Percentiles rank a stretch among this genome's conserved stretches.
Evolutionary conservation across 1,284 basidiomycete species (phyloP).

Genomic region (Cutaneotrichosporon sp.): DNA sequence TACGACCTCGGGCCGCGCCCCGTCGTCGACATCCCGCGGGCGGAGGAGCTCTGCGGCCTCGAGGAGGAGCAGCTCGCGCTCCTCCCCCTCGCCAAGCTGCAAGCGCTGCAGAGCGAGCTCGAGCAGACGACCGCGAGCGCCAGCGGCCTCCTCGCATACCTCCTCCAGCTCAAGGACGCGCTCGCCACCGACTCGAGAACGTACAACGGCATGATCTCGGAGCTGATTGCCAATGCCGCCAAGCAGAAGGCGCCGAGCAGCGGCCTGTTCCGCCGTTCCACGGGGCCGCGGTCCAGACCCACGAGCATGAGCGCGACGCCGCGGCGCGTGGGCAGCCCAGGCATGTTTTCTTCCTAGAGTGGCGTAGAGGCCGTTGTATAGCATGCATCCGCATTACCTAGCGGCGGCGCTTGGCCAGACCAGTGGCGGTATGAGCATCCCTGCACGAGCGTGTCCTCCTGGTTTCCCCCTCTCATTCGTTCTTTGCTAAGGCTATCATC

Average conservation of each 20-base stretch:
- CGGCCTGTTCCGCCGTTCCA: conserved; percentile 43
- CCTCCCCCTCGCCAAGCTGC: conserved; percentile 66
- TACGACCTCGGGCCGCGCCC: conserved; percentile 72
- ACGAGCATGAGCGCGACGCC: conserved; percentile 26
- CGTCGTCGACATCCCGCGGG: conserved; percentile 65
- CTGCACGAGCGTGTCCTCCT: no score
- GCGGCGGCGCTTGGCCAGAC: background rate
- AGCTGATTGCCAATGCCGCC: conserved; percentile 52
- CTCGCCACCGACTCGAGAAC: conserved; percentile 69
- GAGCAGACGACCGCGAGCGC: conserved; percentile 69
- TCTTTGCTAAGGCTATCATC: conserved; percentile 4
- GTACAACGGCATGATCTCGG: conserved; percentile 55
- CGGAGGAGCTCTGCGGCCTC: conserved; percentile 67
- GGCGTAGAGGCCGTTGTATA: conserved; percentile 1
- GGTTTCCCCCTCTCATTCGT: no score
- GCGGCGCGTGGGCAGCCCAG: conserved; percentile 14
- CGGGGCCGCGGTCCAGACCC: conserved; percentile 12
- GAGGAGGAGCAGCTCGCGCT: conserved; percentile 67
- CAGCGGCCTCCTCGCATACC: conserved; percentile 71
- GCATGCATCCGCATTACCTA: conserved; percentile 4
- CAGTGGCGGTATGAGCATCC: no score
- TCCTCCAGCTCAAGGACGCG: conserved; percentile 78
- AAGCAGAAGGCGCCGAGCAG: conserved; percentile 40
- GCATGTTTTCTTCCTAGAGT: conserved; percentile 4
- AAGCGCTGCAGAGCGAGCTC: conserved; percentile 67